phyloP scores from a whole-genome alignment of 305 asterid species.

The Galium porrigens region DNA sequence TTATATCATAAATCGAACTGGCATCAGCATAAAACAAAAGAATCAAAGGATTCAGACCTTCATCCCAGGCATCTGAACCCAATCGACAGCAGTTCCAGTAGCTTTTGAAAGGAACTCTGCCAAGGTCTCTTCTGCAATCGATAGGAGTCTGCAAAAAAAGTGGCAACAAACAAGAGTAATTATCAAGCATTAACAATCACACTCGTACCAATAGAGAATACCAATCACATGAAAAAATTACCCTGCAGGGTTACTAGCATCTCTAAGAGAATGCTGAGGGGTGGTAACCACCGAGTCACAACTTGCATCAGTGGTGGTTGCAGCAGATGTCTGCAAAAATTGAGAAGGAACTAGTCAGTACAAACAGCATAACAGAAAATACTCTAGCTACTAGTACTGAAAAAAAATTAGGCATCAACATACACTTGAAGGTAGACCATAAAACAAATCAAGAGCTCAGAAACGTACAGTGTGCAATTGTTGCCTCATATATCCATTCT shows the following conservation, averaged over 20 bases:
- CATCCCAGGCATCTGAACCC: conserved; percentile 99
- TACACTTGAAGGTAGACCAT: not conserved
- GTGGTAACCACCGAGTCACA: conserved; percentile 67
- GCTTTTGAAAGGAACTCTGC: conserved; percentile 99
- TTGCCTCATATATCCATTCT: conserved; percentile 80
- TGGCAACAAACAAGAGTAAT: not conserved
- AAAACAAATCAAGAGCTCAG: conserved; percentile 1
- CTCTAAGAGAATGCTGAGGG: conserved; percentile 67
- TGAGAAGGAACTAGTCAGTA: not conserved
- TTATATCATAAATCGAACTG: not conserved
- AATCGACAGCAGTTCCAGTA: conserved; percentile 99
- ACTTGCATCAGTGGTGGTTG: conserved; percentile 56
- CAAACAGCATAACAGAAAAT: no score
- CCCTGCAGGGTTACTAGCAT: conserved; percentile 95
- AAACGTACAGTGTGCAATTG: conserved; percentile 63
- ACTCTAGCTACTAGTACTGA: no score
- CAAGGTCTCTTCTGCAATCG: conserved; percentile 96
- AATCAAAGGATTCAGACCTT: conserved; percentile 35
- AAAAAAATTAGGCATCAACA: not conserved
- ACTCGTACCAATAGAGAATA: not conserved
- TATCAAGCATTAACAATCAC: not conserved
- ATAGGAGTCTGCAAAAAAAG: conserved; percentile 54
- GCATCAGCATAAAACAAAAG: not conserved
- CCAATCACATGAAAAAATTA: conserved; percentile 20
- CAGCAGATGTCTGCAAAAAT: conserved; percentile 30